These are phyloP conservation scores for Dunaliella sp. DNA, from an alignment of 139 green algal genomes.

Conservation along the genomic window DNA sequence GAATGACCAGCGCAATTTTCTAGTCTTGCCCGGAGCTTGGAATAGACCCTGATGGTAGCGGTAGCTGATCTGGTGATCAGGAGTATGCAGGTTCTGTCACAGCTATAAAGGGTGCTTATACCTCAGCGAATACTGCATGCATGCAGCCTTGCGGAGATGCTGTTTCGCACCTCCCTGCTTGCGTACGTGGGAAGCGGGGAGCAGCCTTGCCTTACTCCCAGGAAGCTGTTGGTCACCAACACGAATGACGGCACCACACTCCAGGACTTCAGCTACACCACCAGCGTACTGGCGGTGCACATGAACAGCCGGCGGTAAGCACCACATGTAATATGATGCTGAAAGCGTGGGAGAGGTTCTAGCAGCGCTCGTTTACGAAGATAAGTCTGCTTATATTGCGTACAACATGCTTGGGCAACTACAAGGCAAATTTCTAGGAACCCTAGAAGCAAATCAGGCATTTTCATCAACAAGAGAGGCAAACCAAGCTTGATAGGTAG, in stretches of 20 bases:
- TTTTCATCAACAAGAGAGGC: too few species aligned
- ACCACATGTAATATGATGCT: too few species aligned
- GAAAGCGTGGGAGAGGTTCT: too few species aligned
- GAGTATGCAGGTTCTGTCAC: neutral
- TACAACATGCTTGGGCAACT: too few species aligned
- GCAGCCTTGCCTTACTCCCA: conserved; percentile 72
- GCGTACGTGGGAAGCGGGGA: conserved; percentile 72
- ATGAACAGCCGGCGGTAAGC: conserved; percentile 78
- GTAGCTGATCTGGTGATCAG: neutral
- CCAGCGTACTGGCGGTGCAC: conserved; percentile 64
- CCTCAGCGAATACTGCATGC: too few species aligned
- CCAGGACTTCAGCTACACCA: conserved; percentile 60
- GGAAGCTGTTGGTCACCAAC: conserved; percentile 77
- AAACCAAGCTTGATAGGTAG: too few species aligned
- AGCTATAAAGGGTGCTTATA: neutral
- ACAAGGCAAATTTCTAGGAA: neutral
- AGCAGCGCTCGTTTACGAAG: too few species aligned
- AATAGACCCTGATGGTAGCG: neutral
- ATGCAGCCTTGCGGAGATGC: conserved; percentile 77
- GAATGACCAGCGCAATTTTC: neutral
- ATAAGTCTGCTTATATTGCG: too few species aligned
- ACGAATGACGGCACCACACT: conserved; percentile 39
- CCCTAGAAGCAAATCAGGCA: too few species aligned
- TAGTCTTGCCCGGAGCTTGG: neutral
- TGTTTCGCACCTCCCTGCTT: conserved; percentile 79